These are phyloP conservation scores for Cyphellophora europaea DNA, from an alignment of 2,329 filamentous ascomycete species.

Conservation along the genomic window DNA sequence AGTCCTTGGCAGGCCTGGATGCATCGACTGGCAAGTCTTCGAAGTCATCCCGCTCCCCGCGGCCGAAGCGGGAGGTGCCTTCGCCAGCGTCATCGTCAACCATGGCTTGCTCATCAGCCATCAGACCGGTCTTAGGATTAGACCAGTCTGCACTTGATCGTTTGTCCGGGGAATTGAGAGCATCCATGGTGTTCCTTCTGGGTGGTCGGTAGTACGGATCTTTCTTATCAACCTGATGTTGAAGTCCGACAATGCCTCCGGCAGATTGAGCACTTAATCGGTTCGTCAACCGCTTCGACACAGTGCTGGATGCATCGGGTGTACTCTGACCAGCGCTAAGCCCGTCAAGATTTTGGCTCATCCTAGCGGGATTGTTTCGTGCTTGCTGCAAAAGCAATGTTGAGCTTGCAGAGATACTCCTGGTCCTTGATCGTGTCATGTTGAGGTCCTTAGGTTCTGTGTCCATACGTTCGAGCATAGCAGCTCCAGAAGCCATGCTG, in stretches of 20 bases:
- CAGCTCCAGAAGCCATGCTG: slow-evolving; percentile 73
- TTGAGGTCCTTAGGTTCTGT: slow-evolving; percentile 54
- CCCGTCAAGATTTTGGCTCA: slow-evolving; percentile 41
- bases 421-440: slow-evolving; percentile 42
- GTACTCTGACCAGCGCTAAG: slow-evolving; percentile 47
- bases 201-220: slow-evolving; percentile 89
- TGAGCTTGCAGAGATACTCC: slow-evolving; percentile 54
- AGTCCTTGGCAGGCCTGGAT: slow-evolving; percentile 55
- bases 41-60: slow-evolving; percentile 31
- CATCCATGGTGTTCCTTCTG: slow-evolving; percentile 55
- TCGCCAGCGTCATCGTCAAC: slow-evolving; percentile 32
- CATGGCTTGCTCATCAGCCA: slow-evolving; percentile 40
- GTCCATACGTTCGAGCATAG: slow-evolving; percentile 56
- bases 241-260: slow-evolving; percentile 32
- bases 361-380: slow-evolving; percentile 37
- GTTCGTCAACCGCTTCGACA: slow-evolving; percentile 55
- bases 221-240: slow-evolving; percentile 41
- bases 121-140: slow-evolving; percentile 26
- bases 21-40: slow-evolving; percentile 31
- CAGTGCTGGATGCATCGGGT: slow-evolving; percentile 58
- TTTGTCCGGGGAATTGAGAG: slow-evolving; percentile 13
- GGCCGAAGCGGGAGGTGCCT: slow-evolving; percentile 15
- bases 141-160: slow-evolving; percentile 2
- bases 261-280: slow-evolving; percentile 35
- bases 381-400: slow-evolving; percentile 49